Base-by-base conservation (phyloP, 805 yeast genomes). In the Danielozyma ontarioensis region DNA sequence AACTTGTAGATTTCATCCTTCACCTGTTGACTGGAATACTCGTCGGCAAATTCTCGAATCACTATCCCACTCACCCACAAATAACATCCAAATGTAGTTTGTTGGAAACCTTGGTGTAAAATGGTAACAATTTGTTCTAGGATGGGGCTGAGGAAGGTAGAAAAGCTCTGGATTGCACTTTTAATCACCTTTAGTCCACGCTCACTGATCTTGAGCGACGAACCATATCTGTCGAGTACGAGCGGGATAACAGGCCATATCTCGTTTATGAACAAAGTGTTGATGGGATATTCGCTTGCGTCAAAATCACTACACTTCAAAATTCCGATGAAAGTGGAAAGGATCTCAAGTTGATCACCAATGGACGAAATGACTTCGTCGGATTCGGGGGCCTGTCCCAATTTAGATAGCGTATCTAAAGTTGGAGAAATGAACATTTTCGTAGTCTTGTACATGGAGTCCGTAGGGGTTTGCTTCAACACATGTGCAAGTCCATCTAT, bases 401-500 rank as follows among this genome's bases (percentile, higher is more conserved):
- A 46, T 13, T 49, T 46, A 6, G 59, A 46, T 23, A 80, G 55
- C 35, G 62, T 69, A 15, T 68, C 70, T 27, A 83, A 53, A 5
- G 85, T 71, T 8, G 95, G 84, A 28, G 68, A 69, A 55, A 85
- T 69, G 49, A 89, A 85, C 64, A 78, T 70, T 34, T 70, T 67
- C 3, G 80, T 61, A 1, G 79, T 68, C 29, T 70, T 66, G 42
- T 70, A 71, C 31, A 82, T 60, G 35, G 70, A 70, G 11, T 70
- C 75, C 16, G 62, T 62, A 5, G 76, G 70, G 40, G 78, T 80
- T 32, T 79, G 76, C 31, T 72, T 70, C 31, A 93, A 69, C 27
- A 93, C 83, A 42, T 87, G 85, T 4, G 94, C 89, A 39, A 93
- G 70, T 24, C 97, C 98, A 55, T 89, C 95, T 13, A 89, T 78